Base-by-base conservation (phyloP, 1,284 basidiomycete species). In the Porogramme epimiltina region DNA sequence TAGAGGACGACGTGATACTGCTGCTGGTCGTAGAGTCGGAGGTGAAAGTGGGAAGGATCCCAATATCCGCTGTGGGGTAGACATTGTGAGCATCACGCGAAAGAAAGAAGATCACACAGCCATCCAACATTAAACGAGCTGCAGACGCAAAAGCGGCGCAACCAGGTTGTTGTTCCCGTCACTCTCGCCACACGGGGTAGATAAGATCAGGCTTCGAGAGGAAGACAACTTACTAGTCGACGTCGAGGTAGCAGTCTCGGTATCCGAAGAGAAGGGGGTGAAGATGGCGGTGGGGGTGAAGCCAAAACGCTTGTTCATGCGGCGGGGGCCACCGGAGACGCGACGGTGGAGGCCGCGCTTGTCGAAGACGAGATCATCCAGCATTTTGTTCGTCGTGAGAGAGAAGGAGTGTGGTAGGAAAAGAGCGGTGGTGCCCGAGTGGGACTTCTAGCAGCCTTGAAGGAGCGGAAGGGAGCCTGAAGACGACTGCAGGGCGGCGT, bases 351-450 rank as follows among this genome's bases (percentile, higher is more conserved):
- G 26, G 33, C 41, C 56, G 42, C 63, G 61, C 26, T 62, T 62
- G 50, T 63, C 57, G 23, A 61, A 20, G 36, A 62, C 46, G 42
- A 52, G 36, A n/a, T 62, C 56, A 50, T 61, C 59, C 26, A 60
- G 31, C 62, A 65, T 63, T 51, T 61, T 65, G 37, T 37, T 50
- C 39, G 49, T 45, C 25, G 28, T 28, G 31, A 31, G 39, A 25
- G 20, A 33, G 49, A 66, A 69, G 48, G 64, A 65, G 45, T 50
- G 66, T 55, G 51, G 48, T 38, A 40, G 62, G 65, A 67, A 51
- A 65, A 68, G 54, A 56, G 66, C 62, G 64, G 58, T 54, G 42
- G 54, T 60, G 62, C 64, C 61, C 44, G 34, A 31, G 34, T 8
- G 58, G 52, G 59, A 62, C 55, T 45, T 55, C 52, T 55, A 47